These are phyloP conservation scores for Ophiostoma tasmaniense DNA, from an alignment of 2,329 filamentous ascomycete species.

Conservation along the genomic window DNA sequence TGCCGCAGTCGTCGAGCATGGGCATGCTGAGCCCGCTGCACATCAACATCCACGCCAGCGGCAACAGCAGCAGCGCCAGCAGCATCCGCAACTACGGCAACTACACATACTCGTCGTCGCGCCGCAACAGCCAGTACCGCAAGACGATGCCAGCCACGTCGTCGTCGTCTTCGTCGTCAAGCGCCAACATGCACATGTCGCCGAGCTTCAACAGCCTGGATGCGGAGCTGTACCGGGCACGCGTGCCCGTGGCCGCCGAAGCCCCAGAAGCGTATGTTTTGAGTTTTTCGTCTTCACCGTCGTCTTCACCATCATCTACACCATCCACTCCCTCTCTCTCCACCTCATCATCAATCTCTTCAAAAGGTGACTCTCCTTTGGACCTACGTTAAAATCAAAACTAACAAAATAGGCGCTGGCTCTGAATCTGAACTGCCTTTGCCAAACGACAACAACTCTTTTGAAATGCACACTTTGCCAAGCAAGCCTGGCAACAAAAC, in stretches of 20 bases:
- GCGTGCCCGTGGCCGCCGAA: background rate
- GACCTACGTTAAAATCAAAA: background rate
- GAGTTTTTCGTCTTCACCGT: background rate
- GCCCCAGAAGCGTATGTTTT: background rate
- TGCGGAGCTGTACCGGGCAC: constrained; percentile 12
- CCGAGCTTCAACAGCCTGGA: constrained; percentile 21
- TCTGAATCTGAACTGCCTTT: background rate
- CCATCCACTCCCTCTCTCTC: background rate
- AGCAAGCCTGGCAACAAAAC: background rate
- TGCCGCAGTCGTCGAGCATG: constrained; percentile 2
- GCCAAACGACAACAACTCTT: background rate
- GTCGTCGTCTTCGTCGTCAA: constrained; percentile 17
- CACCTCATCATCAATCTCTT: background rate
- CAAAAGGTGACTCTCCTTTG: background rate
- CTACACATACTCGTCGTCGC: background rate
- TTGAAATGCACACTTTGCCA: background rate
- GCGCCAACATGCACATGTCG: constrained; percentile 16
- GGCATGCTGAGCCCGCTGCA: constrained; percentile 18
- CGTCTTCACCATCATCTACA: background rate
- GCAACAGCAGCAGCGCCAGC: constrained; percentile 10
- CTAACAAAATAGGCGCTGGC: background rate
- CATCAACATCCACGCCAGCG: constrained; percentile 10
- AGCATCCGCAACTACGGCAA: constrained; percentile 1
- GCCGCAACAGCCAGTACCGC: constrained; percentile 3
- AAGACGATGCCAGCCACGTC: constrained; percentile 1